Evolutionary conservation across 371 early-diverging fungal species (phyloP).

Genomic region (Nematocida major): DNA sequence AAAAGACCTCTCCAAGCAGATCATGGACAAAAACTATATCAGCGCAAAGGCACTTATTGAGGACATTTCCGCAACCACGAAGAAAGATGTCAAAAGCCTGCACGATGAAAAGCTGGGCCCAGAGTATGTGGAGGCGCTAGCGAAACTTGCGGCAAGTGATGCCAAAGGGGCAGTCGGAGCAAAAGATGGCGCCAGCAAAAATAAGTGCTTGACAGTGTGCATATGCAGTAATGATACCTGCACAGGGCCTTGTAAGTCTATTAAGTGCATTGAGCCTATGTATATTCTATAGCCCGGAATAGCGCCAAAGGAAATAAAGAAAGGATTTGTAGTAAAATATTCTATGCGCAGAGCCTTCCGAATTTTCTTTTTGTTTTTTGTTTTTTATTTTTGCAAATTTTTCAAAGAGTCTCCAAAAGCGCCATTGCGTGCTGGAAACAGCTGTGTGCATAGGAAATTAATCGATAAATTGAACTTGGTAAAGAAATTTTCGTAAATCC

Average conservation of each 20-base stretch:
- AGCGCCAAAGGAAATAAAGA: too few relatives aligned
- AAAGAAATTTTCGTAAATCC: too few relatives aligned
- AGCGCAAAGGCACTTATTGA: constrained; percentile 48
- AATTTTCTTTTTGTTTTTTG: neutral
- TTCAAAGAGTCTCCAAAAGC: too few relatives aligned
- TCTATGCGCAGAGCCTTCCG: too few relatives aligned
- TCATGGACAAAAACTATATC: constrained; percentile 27
- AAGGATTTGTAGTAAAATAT: neutral
- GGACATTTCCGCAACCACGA: constrained; percentile 53
- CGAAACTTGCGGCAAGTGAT: too few relatives aligned
- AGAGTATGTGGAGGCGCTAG: constrained; percentile 31
- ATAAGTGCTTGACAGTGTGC: constrained; percentile 50
- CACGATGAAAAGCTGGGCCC: constrained; percentile 35
- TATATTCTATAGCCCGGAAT: constrained; percentile 37
- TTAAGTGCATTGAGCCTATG: constrained; percentile 51
- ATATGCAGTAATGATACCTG: constrained; percentile 56
- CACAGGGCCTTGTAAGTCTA: constrained; percentile 56
- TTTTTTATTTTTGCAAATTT: too few relatives aligned
- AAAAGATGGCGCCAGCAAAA: neutral
- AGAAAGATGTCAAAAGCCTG: constrained; percentile 41
- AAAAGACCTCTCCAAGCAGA: constrained; percentile 18
- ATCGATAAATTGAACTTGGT: too few relatives aligned
- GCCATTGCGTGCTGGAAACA: too few relatives aligned
- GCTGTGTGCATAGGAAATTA: too few relatives aligned
- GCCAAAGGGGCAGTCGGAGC: neutral